Evolutionary conservation across 768 basidiomycete genomes (phyloP).

Genomic region (Boletus subparvulus): DNA sequence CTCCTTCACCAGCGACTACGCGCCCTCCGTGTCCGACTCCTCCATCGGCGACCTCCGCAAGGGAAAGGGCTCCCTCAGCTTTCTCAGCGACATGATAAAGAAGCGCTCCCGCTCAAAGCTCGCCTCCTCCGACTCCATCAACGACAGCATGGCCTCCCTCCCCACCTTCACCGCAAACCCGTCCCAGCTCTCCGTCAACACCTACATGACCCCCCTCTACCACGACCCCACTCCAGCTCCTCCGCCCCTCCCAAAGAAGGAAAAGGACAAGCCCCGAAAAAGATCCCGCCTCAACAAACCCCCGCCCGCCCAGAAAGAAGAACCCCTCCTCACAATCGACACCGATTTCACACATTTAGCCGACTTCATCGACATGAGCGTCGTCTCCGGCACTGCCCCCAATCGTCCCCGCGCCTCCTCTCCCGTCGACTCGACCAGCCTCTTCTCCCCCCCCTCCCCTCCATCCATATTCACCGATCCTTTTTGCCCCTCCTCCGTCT

Average conservation of each 20-base stretch:
- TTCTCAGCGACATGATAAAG: slow-evolving; percentile 40
- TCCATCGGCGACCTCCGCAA: slow-evolving; percentile 42
- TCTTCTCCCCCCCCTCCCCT: slow-evolving; percentile 40
- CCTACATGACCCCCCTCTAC: slow-evolving; percentile 14
- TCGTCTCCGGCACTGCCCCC: slow-evolving; percentile 5
- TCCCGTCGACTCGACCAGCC: slow-evolving; percentile 31
- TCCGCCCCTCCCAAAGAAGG: slow-evolving; percentile 26
- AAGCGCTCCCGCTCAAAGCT: slow-evolving; percentile 41
- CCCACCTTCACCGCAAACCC: slow-evolving; percentile 41
- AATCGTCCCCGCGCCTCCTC: slow-evolving; percentile 22
- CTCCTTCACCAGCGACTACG: slow-evolving; percentile 28
- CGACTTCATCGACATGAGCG: slow-evolving; percentile 63
- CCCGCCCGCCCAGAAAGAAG: slow-evolving; percentile 28
- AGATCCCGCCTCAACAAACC: slow-evolving; percentile 25
- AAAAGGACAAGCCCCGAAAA: slow-evolving; percentile 22
- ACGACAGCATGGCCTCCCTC: slow-evolving; percentile 30
- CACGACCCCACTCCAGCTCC: background rate
- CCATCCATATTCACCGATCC: slow-evolving; percentile 38
- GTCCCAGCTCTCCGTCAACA: slow-evolving; percentile 27
- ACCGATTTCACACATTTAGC: slow-evolving; percentile 61
- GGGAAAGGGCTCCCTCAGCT: slow-evolving; percentile 47
- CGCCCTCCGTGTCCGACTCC: slow-evolving; percentile 34
- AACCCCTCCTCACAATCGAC: slow-evolving; percentile 22
- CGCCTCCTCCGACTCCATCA: slow-evolving; percentile 34
- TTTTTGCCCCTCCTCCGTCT: slow-evolving; percentile 26